Base-by-base conservation (phyloP, 176 grass and related monocot species). In the Cenchrus fungigraminus region DNA sequence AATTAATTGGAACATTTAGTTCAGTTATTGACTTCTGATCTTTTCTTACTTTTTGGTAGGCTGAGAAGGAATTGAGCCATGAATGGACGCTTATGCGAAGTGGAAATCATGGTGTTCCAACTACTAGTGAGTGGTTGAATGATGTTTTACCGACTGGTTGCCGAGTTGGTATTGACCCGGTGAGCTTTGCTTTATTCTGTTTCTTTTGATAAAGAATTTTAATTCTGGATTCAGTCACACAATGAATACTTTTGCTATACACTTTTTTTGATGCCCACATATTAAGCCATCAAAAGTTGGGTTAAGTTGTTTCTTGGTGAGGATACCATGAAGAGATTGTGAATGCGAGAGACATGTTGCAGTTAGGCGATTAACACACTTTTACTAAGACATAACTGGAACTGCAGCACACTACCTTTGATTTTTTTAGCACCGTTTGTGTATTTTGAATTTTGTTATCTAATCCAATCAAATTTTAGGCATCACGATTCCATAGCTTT, bases 151-250 rank as follows among this genome's bases (percentile, higher is more conserved):
- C 91, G 50, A 82, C 93, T 71, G 93, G 93, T 76, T 85, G 89
- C 61, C 85, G 87, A 86, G 84, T 98, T 93, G 95, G 95, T 79
- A 98, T 98, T 65, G 95, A 98, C 72, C 95, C 95, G 88, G 95
- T 98, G 85, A 91, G 91, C 81, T 91, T 49, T 81, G n/a, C 77
- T 90, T 58, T 87, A 34, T 76, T 81, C 28, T 69, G 58, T 8
- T 47, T 49, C 44, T 50, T 74, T 55, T 20, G 37, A 25, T 79
- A 53, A 52, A 69, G 14, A 79, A 20, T 51, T 17, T 61, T 29
- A 14, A 29, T 34, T 28, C 3, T 42, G 3, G 6, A 16, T 80
- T 75, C 12, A 53, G 50, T 32, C 59, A 53, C 8, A 1, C 19
- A 85, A 69, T 69, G 25, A 40, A 20, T 47, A 49, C 13, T 40